Evolutionary conservation across 2,329 filamentous ascomycete species (phyloP), one percentile per base, ranked within the genome.

Genomic region (Calonectria leucothoes): DNA sequence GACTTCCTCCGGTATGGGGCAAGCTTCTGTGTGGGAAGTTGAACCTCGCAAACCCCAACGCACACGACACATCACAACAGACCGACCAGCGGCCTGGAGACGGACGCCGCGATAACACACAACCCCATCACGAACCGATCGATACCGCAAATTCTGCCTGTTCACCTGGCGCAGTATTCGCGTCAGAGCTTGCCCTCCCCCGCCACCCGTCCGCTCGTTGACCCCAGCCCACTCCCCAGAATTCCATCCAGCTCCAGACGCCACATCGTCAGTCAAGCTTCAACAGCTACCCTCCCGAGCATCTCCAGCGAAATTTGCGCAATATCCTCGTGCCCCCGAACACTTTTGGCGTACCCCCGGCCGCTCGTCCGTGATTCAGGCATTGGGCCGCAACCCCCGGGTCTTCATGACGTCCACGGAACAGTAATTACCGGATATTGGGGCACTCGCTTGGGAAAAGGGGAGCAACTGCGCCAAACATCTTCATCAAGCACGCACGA

Each of bases 31-130:
- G 64, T 55, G 49, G 63, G 48, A 74, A 72, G 66, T 76, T 74
- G 63, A 70, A 80, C 74, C 77, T 80, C 70, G 64, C 74, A 78
- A 78, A 73, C 74, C 71, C 72, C 76, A 75, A 66, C 78, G 70
- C 78, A 73, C 75, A 80, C 77, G 76, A 76, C 70, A 77, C 72
- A 74, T 65, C 73, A 52, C 70, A 74, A 74, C 49, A 72, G 64
- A 59, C 66, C 72, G 68, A 67, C 55, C 69, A 64, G 42, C 70
- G 48, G 51, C 69, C 69, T 66, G 55, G 33, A 42, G 45, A 61
- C 68, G 45, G 25, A 37, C 57, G 42, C 8, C 35, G 48, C 59
- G 39, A 66, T 69, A 55, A 48, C 63, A 69, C 45, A 69, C 39
- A 45, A 45, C 55, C 64, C n/a, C 33, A 35, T 15, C 17, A 11